Base-by-base conservation (phyloP, 2,329 filamentous ascomycete genomes). In the Alternaria novae-zelandiae region DNA sequence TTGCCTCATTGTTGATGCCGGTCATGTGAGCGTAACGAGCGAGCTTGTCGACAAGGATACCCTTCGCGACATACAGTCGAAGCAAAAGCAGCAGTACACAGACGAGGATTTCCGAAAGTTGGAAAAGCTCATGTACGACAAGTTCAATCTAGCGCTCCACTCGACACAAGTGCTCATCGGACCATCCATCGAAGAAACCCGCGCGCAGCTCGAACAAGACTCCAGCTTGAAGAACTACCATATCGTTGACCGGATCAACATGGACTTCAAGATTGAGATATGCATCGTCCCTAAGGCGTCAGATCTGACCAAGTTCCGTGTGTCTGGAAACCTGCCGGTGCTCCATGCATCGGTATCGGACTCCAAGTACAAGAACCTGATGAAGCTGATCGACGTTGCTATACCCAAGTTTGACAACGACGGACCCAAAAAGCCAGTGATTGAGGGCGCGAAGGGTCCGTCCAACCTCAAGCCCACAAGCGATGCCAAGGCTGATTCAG, bases 201-300 rank as follows among this genome's bases (percentile, higher is more conserved):
- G 95, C 76, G 86, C 89, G 5, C 93, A 97, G 71, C 85, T 99
- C 4, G 86, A 87, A 12, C 85, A 89, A 26, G 87, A 88, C 66
- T 88, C 90, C 25, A 87, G 91, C 7, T 85, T 86, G 2, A 90
- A 90, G 60, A 90, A 90, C 66, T 86, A 96, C 69, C 95, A 98
- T 77, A 89, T 99, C 58, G 93, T 99, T 36, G 95, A 99, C 78
- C 90, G 93, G 69, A 99, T 99, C 83, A 99, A 97, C 70, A 92
- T 99, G 71, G 93, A 98, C 78, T 98, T 99, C 78, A 89, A 94
- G 11, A 89, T 99, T n/a, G 94, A 97, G 78, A 91, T 92, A 20
- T 99, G 94, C 8, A 99, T 99, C 70, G 84, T 99, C n/a, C 96
- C 96, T 0, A 97, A 97, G 77, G 93, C 93, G 1, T 91, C 95